phyloP scores from a whole-genome alignment of 441 rosid genomes.

The Pelargonium myrrhifolium region DNA sequence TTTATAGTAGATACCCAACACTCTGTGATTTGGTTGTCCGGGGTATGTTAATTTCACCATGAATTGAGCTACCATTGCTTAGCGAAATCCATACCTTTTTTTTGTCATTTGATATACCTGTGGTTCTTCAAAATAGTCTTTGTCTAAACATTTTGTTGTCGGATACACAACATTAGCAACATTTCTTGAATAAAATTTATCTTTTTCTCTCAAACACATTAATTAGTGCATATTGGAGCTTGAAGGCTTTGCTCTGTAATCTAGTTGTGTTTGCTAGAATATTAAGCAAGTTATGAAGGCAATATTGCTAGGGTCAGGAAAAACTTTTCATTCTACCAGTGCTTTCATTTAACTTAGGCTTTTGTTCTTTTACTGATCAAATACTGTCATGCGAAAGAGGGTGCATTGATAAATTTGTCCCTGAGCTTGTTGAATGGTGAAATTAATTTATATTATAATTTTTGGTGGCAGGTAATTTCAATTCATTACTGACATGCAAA shows the following conservation, averaged over 20 bases:
- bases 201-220: not conserved
- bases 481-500: constrained; percentile 14
- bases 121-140: not conserved
- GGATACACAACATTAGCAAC: not conserved
- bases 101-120: constrained; percentile 3
- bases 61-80: not conserved
- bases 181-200: not conserved
- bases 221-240: not conserved
- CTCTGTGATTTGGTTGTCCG: too few species aligned
- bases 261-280: not conserved
- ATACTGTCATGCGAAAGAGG: too few species aligned
- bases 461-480: not conserved
- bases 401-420: too few species aligned
- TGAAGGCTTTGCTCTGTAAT: not conserved
- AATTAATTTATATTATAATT: not conserved
- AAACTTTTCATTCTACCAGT: too few species aligned
- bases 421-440: too few species aligned
- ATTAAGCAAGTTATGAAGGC: not conserved
- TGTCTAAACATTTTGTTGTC: not conserved
- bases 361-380: too few species aligned
- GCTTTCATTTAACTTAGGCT: too few species aligned
- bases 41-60: not conserved
- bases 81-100: not conserved
- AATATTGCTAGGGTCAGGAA: not conserved
- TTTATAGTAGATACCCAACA: not conserved